Base-by-base conservation (phyloP, 208 protist species). In the Blastocrithidia nonstop region DNA sequence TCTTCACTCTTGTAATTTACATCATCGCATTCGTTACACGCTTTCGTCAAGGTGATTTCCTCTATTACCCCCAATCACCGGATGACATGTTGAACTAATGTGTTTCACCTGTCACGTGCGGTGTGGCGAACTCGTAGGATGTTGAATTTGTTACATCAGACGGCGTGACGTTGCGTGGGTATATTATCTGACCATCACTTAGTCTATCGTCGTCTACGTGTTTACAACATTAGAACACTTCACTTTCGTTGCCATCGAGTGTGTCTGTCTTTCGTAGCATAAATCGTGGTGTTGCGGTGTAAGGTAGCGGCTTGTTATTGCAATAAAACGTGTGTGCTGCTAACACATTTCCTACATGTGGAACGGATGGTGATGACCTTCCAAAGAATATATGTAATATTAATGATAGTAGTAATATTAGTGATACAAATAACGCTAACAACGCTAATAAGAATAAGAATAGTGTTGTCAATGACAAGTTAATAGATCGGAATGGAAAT, bases 61-160 rank as follows among this genome's bases (percentile, higher is more conserved):
- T 93, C 11, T 93, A 93, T 45, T 65, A 68, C 25, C 84, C 84
- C 2, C 32, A 72, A 9, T 52, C 49, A 8, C 84, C 84, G 2
- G 39, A 57, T 4, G 72, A 72, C 32, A 86, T 74, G 45, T 58
- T 61, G 1, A 45, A 53, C 35, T 35, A 58, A 20, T 84, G 73
- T 49, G 68, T 76, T n/a, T 66, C 62, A 7, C 84, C 84, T 2
- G 48, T 55, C 6, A 52, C 73, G 0, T 41, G 50, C 22, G 77
- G 67, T 20, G 66, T 86, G 13, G 35, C 43, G 1, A 61, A 76
- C 49, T 64, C 67, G n/a, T 74, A 88, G 47, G 50, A 59, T 15
- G 57, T 93, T 2, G 44, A 54, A n/a, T 62, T 93, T 40, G 42
- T 45, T 31, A 86, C 77, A 0, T 32, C 29, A 0, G 84, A 93